Percentiles rank a stretch among this genome's conserved stretches.
Evolutionary conservation across 495 filamentous ascomycete genomes (phyloP).

Genomic region (Neurospora africana): DNA sequence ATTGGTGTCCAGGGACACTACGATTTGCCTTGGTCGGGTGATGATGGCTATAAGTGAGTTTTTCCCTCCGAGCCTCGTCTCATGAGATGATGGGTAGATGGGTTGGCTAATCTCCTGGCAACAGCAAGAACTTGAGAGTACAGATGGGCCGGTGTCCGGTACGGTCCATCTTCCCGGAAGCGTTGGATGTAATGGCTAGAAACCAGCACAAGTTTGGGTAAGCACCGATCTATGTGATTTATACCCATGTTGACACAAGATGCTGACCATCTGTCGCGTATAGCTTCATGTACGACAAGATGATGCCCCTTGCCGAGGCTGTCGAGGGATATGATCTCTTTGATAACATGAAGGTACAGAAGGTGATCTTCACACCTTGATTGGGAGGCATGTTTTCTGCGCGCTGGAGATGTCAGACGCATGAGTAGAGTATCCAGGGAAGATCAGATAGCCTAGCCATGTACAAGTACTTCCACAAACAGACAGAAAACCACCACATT

Average conservation of each 20-base stretch:
- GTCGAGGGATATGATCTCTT: slow-evolving; percentile 87
- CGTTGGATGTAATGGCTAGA: slow-evolving; percentile 65
- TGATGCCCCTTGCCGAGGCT: slow-evolving; percentile 78
- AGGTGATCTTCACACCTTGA: slow-evolving; percentile 53
- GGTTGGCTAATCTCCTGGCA: not conserved
- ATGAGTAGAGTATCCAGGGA: not conserved
- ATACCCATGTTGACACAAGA: not conserved
- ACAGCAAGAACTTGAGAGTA: slow-evolving; percentile 72
- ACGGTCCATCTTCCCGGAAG: slow-evolving; percentile 67
- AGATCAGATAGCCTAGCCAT: not conserved
- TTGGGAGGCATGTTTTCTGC: not conserved
- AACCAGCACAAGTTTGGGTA: slow-evolving; percentile 77
- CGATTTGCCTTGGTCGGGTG: slow-evolving; percentile 64
- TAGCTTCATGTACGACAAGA: slow-evolving; percentile 88
- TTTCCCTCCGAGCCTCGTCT: not conserved
- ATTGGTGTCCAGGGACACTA: slow-evolving; percentile 66
- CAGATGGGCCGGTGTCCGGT: slow-evolving; percentile 95
- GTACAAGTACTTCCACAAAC: not conserved
- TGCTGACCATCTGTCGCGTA: slow-evolving; percentile 10
- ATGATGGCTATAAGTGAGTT: slow-evolving; percentile 61
- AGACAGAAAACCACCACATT: not conserved
- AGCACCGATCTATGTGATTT: slow-evolving; percentile 17
- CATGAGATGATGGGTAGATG: not conserved
- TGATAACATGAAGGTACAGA: slow-evolving; percentile 87
- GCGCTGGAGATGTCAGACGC: not conserved